phyloP scores from a whole-genome alignment of 257 asterid species.

The Solanum lycopersicoides region DNA sequence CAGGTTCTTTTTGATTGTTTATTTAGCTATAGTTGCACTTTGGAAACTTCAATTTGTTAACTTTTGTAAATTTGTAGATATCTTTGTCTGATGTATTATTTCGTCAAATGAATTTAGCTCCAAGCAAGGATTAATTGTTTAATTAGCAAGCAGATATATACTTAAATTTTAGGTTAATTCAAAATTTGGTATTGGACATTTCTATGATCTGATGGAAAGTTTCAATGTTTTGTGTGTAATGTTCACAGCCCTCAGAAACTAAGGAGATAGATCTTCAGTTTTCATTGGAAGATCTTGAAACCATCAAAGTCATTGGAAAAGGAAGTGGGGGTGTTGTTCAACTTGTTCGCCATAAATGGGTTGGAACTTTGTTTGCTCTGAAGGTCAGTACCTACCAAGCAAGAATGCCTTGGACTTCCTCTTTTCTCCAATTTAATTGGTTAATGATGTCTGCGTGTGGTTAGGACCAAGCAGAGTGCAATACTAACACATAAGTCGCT shows the following conservation, averaged over 20 bases:
- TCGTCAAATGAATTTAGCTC: not conserved
- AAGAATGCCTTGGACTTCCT: not conserved
- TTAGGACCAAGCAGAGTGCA: not conserved
- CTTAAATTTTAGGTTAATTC: not conserved
- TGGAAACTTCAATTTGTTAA: not conserved
- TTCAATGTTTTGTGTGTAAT: not conserved
- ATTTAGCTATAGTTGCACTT: not conserved
- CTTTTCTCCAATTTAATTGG: not conserved
- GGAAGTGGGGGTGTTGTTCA: slow-evolving; percentile 99
- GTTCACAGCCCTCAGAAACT: slow-evolving; percentile 45
- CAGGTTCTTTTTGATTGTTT: not conserved
- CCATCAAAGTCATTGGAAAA: slow-evolving; percentile 93
- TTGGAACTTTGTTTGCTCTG: slow-evolving; percentile 80
- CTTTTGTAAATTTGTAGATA: not conserved
- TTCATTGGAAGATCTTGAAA: slow-evolving; percentile 91
- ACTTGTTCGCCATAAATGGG: slow-evolving; percentile 97
- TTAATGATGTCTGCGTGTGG: not conserved
- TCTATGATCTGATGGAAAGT: not conserved
- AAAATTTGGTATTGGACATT: not conserved
- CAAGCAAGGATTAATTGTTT: not conserved
- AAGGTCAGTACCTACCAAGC: slow-evolving; percentile 44
- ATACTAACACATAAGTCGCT: not conserved
- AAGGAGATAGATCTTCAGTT: slow-evolving; percentile 81
- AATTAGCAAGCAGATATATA: not conserved
- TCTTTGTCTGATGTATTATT: not conserved